Base-by-base conservation (phyloP, 208 protist species). In the Trichomonas tenax region DNA sequence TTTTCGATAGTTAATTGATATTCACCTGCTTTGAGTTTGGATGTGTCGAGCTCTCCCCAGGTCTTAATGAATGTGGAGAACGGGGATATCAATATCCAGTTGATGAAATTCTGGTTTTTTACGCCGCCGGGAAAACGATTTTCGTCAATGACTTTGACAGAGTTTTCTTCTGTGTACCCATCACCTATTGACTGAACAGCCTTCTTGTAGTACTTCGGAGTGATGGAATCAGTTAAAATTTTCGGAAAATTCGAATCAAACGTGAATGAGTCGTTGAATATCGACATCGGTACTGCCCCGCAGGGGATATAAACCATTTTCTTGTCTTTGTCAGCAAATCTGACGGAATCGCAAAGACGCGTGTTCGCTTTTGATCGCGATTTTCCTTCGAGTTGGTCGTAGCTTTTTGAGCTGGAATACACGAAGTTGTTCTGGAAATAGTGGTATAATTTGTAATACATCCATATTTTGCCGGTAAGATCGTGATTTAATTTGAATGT, bases 391-490 rank as follows among this genome's bases (percentile, higher is more conserved):
- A 93, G 44, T 15, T 93, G 86, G n/a, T 48, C 44, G 21, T 31
- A 58, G 44, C 44, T 93, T 38, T 58, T 93, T 34, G 86, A 93
- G n/a, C 44, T 51, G 0, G 86, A 44, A 58, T 51, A 93, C 31
- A 93, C 46, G 44, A 93, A 93, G 44, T 93, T 93, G 86, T 51
- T 40, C 38, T 93, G 86, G n/a, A 48, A 93, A 58, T 58, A 48
- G 10, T 51, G 11, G 15, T 23, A 15, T 11, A 93, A 6, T 15
- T 93, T 6, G n/a, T 93, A 93, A 36, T 58, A 93, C 11, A 93
- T 38, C 41, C 17, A 93, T 34, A 93, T 11, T 0, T 48, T 0
- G 26, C 44, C 34, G 23, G 2, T 51, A 6, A 48, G n/a, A 51
- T 51, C 44, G 14, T 38, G 17, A 38, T 93, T 44, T 0, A 89